These are phyloP conservation scores for Citrullus mucosospermus DNA, from an alignment of 306 rosid species.

Conservation along the genomic window DNA sequence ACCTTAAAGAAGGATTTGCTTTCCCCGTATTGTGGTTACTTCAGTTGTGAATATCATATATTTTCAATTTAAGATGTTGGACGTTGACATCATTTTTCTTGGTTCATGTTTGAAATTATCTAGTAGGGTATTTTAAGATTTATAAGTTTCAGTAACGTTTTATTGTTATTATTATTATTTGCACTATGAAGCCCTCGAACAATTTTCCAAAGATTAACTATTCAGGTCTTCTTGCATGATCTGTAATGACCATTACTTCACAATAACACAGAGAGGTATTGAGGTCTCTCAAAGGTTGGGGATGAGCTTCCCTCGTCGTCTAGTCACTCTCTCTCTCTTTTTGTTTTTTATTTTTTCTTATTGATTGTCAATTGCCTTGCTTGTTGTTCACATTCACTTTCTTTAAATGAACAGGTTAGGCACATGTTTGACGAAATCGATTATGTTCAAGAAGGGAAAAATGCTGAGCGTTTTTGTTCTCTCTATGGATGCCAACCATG, in stretches of 20 bases:
- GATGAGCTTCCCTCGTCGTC: neutral
- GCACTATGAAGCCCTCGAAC: neutral
- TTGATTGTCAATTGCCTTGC: neutral
- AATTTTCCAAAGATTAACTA: neutral
- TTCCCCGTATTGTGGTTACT: neutral
- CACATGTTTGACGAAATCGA: conserved; percentile 99
- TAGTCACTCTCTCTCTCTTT: neutral
- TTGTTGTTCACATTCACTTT: conserved; percentile 12
- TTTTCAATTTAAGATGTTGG: neutral
- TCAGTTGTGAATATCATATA: neutral
- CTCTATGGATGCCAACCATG: conserved; percentile 53
- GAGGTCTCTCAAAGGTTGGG: neutral
- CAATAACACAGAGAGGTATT: neutral
- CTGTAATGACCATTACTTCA: neutral
- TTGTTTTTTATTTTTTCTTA: neutral
- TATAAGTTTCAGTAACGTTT: neutral
- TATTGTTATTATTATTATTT: neutral
- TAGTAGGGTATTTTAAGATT: neutral
- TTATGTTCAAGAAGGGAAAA: conserved; percentile 75
- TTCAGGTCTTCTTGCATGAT: neutral
- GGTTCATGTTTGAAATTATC: neutral
- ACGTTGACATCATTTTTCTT: neutral
- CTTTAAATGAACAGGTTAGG: conserved; percentile 60
- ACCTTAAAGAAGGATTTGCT: neutral
- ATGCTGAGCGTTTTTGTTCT: conserved; percentile 85